Conservation (phyloP, 495 filamentous ascomycete species). For the Staphylotrichum tortipilum region DNA sequence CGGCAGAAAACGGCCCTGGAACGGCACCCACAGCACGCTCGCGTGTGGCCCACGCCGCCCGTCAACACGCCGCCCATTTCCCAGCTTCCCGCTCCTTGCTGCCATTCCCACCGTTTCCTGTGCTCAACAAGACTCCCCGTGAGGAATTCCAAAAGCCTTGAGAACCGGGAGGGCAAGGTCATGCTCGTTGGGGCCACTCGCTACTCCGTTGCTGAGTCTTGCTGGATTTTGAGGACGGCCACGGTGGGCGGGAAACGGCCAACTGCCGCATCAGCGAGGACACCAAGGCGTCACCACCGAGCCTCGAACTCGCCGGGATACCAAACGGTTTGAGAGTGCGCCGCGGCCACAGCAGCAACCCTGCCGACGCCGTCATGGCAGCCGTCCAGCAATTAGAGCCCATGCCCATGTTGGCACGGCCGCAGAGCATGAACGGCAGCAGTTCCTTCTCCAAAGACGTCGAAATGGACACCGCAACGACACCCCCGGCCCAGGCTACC, state of each 20-base stretch:
- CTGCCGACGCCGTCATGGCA: constrained; percentile 10
- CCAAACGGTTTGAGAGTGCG: not conserved
- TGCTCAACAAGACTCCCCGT: not conserved
- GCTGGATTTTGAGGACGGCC: constrained; percentile 6
- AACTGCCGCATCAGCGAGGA: not conserved
- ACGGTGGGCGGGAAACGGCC: not conserved
- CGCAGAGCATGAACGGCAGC: constrained; percentile 23
- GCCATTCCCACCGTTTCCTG: not conserved
- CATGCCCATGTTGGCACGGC: constrained; percentile 25
- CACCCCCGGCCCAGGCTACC: constrained; percentile 18
- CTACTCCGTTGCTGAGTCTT: constrained; percentile 1
- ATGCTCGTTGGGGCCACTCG: constrained; percentile 14
- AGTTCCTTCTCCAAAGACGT: constrained; percentile 13
- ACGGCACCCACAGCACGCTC: not conserved
- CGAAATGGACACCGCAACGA: constrained; percentile 24
- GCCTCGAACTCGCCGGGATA: not conserved
- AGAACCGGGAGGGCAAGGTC: constrained; percentile 6
- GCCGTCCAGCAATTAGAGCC: constrained; percentile 30
- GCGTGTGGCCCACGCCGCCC: not conserved
- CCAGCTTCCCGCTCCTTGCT: no score
- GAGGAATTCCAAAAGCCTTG: not conserved
- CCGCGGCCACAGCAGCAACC: not conserved
- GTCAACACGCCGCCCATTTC: no score
- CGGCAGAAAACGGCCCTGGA: no score
- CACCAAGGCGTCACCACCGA: not conserved